Base-by-base conservation (phyloP, 78 protist genomes). In the Ministeria vibrans region DNA sequence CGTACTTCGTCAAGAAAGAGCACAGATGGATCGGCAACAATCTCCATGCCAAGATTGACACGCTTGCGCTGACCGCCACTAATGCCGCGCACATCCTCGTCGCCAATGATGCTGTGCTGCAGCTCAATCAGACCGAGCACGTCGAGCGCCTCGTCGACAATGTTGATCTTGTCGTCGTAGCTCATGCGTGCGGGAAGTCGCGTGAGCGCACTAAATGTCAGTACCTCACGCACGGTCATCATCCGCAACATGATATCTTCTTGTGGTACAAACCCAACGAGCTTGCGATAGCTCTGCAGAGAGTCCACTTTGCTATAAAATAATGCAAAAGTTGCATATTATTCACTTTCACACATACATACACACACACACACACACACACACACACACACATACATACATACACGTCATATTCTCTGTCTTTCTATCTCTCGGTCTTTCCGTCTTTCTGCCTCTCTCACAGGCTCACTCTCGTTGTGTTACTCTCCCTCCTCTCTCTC, bases 41-140 rank as follows among this genome's bases (percentile, higher is more conserved):
- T 63, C 81, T 80, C 88, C 79, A 74, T 59, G 34, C 82, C 92
- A 32, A 83, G 41, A 30, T 81, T 75, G 27, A 66, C 34, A 2
- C 92, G 85, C 83, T 88, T 88, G 49, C 79, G 39, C 69, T 88
- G 87, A 0, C 92, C 92, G n/a, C 91, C 92, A 0, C 87, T 81
- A 13, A 88, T 32, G 68, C 92, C 92, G 81, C 41, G 84, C 62
- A 39, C 41, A 18, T 32, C 77, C 15, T 73, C 77, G 36, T 73
- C 77, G 36, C 77, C 77, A 27, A 73, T 73, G 2, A 39, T 73
- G 13, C 39, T 30, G 32, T 39, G 7, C 22, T 38, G 55, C n/a
- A 73, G 23, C 30, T 27, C 30, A 36, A 36, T 7, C 30, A 73
- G 77, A 41, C 77, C 77, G 22, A 73, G 51, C 20, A 73, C 30